Evolutionary conservation across 257 asterid species (phyloP).

Genomic region (Phtheirospermum japonicum): DNA sequence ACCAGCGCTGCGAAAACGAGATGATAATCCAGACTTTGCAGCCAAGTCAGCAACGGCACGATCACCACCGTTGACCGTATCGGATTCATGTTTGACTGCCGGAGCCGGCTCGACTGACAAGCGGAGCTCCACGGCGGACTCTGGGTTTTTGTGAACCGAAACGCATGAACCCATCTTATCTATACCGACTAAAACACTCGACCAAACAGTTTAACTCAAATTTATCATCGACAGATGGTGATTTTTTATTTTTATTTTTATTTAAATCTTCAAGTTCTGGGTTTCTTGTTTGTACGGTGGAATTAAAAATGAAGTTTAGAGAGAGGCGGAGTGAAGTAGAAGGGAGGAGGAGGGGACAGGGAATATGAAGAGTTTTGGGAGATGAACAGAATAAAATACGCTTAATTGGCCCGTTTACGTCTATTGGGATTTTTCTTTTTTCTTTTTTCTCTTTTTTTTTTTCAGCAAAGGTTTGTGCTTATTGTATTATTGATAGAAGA

Average conservation of each 20-base stretch:
- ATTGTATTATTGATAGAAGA: no score
- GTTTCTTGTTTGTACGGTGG: conserved; percentile 9
- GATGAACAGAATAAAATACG: neutral
- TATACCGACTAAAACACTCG: neutral
- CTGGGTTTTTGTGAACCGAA: conserved; percentile 33
- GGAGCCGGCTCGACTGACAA: conserved; percentile 39
- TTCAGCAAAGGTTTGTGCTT: no score
- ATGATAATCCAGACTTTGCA: conserved; percentile 38
- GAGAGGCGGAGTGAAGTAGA: conserved; percentile 26
- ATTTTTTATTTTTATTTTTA: no score
- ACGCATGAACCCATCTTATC: conserved; percentile 38
- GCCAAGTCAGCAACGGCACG: conserved; percentile 27
- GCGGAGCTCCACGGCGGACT: conserved; percentile 41
- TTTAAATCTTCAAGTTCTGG: no score
- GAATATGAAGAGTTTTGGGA: neutral
- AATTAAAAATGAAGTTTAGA: neutral
- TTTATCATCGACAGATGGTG: no score
- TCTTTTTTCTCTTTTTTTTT: no score
- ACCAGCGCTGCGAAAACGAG: conserved; percentile 29
- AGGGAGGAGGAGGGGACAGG: conserved; percentile 24
- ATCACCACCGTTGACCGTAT: conserved; percentile 25
- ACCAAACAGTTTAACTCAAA: neutral
- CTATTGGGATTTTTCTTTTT: neutral
- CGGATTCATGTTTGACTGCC: conserved; percentile 38
- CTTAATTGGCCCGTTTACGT: no score